A percentile compares a stretch with the other conserved stretches of the same genome.
Evolutionary conservation across 768 basidiomycete genomes (phyloP).

Genomic region (Collybiopsis confluens): DNA sequence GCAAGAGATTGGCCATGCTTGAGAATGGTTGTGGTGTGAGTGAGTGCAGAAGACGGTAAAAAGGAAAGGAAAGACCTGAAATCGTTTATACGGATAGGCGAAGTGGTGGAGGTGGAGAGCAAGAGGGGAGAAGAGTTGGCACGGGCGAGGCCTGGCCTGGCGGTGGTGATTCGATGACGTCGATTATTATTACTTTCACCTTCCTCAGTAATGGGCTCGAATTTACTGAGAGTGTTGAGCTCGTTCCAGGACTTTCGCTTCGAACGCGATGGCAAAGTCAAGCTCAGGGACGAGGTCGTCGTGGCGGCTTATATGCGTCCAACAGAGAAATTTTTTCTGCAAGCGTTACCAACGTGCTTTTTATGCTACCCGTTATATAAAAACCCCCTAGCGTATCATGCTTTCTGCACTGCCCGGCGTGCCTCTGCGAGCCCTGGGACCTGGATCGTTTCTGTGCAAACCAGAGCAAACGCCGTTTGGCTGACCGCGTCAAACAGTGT

Average conservation of each 20-base stretch:
- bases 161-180: slow-evolving; percentile 54
- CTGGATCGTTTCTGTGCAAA: slow-evolving; percentile 4
- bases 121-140: slow-evolving; percentile 52
- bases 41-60: slow-evolving; percentile 12
- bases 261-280: background rate
- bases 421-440: background rate
- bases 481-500: slow-evolving; percentile 13
- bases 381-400: background rate
- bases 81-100: slow-evolving; percentile 53
- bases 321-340: background rate
- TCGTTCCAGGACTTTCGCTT: slow-evolving; percentile 8
- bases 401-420: background rate
- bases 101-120: slow-evolving; percentile 62
- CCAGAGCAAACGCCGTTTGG: slow-evolving; percentile 3
- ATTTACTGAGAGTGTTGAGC: background rate
- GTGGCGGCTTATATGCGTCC: slow-evolving; percentile 5
- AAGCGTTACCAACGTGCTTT: background rate
- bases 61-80: slow-evolving; percentile 28
- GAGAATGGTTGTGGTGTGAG: slow-evolving; percentile 14
- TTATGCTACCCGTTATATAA: slow-evolving; percentile 6
- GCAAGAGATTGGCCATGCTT: slow-evolving; percentile 57
- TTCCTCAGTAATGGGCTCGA: slow-evolving; percentile 17
- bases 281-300: slow-evolving; percentile 4
- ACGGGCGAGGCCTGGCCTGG: slow-evolving; percentile 39
- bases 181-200: slow-evolving; percentile 30